phyloP scores from a whole-genome alignment of 1,139 yeast species.

The Blastobotrys illinoisensis region DNA sequence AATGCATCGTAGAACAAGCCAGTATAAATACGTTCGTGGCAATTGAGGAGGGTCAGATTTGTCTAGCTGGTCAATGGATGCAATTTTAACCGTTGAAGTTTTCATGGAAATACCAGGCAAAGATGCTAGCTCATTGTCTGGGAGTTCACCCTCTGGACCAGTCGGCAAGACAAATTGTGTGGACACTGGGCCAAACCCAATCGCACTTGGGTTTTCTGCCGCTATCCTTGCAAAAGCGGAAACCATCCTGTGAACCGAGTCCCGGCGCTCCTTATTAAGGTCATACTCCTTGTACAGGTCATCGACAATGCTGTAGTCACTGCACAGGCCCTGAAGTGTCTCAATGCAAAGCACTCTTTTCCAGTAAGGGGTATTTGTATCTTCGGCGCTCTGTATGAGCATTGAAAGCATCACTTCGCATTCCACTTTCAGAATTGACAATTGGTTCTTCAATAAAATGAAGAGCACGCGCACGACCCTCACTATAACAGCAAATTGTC shows the following conservation, averaged over 20 bases:
- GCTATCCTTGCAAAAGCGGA: slow-evolving; percentile 36
- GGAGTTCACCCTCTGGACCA: slow-evolving; percentile 11
- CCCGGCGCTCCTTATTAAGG: slow-evolving; percentile 48
- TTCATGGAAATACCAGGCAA: slow-evolving; percentile 24
- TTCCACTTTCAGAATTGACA: slow-evolving; percentile 61
- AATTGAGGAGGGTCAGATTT: slow-evolving; percentile 62
- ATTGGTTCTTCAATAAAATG: slow-evolving; percentile 54
- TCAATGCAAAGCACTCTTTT: slow-evolving; percentile 69
- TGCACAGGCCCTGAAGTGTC: slow-evolving; percentile 54
- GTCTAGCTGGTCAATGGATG: slow-evolving; percentile 70
- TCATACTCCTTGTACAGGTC: slow-evolving; percentile 62
- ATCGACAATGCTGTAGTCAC: slow-evolving; percentile 49
- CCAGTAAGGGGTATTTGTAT: slow-evolving; percentile 57
- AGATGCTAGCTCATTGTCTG: slow-evolving; percentile 12
- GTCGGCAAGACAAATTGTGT: slow-evolving; percentile 15
- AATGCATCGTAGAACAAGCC: slow-evolving; percentile 51
- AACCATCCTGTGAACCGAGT: slow-evolving; percentile 56
- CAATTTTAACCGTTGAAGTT: slow-evolving; percentile 44
- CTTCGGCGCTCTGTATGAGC: slow-evolving; percentile 58
- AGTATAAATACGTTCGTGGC: slow-evolving; percentile 59
- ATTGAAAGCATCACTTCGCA: slow-evolving; percentile 74
- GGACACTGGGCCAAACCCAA: slow-evolving; percentile 24
- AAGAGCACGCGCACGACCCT: slow-evolving; percentile 69
- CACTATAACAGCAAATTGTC: slow-evolving; percentile 61
- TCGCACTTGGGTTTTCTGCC: slow-evolving; percentile 22